These are phyloP conservation scores for Lepidium didymum DNA, from an alignment of 345 rosid genomes.

Conservation along the genomic window DNA sequence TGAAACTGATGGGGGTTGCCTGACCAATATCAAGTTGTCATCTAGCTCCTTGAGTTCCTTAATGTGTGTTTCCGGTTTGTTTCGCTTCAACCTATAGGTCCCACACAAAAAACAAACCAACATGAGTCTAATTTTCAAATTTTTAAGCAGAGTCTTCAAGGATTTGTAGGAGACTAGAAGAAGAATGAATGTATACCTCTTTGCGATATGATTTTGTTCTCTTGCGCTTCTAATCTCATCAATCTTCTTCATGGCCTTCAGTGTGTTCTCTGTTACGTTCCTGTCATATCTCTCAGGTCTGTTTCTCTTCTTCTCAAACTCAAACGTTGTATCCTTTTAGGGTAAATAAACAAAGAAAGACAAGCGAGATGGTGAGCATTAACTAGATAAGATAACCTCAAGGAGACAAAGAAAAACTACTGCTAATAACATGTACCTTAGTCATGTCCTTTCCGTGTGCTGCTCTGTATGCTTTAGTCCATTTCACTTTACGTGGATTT, in stretches of 20 bases:
- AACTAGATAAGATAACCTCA: background rate
- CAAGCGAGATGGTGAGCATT: background rate
- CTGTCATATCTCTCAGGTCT: constrained; percentile 96
- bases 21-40: constrained; percentile 30
- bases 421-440: constrained; percentile 40
- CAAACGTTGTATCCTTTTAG: constrained; percentile 76
- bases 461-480: constrained; percentile 90
- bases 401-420: background rate
- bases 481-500: constrained; percentile 90
- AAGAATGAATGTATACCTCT: constrained; percentile 37
- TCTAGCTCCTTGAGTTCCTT: constrained; percentile 43
- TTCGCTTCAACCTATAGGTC: constrained; percentile 49
- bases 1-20: constrained; percentile 27
- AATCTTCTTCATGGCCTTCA: constrained; percentile 89
- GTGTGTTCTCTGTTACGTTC: constrained; percentile 57
- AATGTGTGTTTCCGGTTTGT: constrained; percentile 33
- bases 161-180: background rate
- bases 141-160: background rate
- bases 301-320: constrained; percentile 93
- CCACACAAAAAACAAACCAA: background rate
- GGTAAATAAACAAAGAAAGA: background rate
- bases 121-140: background rate
- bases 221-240: constrained; percentile 59
- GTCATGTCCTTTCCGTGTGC: constrained; percentile 94
- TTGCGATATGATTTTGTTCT: constrained; percentile 42